Evolutionary conservation across 192 early-diverging fungal species (phyloP), one percentile per base, ranked within the genome.

Genomic region (Coemansia brasiliensis): DNA sequence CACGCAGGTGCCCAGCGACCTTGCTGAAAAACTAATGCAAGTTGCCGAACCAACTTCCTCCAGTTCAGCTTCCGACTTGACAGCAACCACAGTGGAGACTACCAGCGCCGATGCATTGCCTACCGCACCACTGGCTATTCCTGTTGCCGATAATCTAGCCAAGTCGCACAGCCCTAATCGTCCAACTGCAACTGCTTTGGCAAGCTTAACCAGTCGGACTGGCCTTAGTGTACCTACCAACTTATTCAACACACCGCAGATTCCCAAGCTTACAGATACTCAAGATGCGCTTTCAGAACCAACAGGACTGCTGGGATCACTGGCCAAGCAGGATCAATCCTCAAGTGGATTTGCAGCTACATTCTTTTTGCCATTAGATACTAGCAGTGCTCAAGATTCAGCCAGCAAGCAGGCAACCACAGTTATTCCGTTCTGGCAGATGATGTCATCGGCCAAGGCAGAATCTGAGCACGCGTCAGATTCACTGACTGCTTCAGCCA

Each of bases 1-100:
- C 4, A 64, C 74, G 3, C 8, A 60, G 6, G 18, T 78, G 2
- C 64, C 74, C 0, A 29, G 41, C 3, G 74, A 67, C 1, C 32
- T 78, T 5, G 74, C 74, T 24, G 74, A 67, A 18, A 71, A 71
- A 42, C 54, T 78, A 4, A 64, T 71, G 64, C 65, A 78, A 17
- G 24, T 61, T 6, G 74, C n/a, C 44, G 63, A 63, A 32, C 9
- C 45, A 4, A 52, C 57, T 0, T 32, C 43, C 0, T 24, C 32
- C 4, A 35, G 32, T 10, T 35, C 32, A 35, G 32, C 32, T 1
- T 5, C 32, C 6, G 32, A 35, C 10, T 1, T 35, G 32, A 15
- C 57, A n/a, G 37, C 52, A 10, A 1, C 18, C 12, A 11, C 32
- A n/a, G 41, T 49, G 10, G 32, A 18, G 12, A 26, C 24, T 24